Evolutionary conservation across 2,329 filamentous ascomycete species (phyloP).

Genomic region (Talaromyces sp.): DNA sequence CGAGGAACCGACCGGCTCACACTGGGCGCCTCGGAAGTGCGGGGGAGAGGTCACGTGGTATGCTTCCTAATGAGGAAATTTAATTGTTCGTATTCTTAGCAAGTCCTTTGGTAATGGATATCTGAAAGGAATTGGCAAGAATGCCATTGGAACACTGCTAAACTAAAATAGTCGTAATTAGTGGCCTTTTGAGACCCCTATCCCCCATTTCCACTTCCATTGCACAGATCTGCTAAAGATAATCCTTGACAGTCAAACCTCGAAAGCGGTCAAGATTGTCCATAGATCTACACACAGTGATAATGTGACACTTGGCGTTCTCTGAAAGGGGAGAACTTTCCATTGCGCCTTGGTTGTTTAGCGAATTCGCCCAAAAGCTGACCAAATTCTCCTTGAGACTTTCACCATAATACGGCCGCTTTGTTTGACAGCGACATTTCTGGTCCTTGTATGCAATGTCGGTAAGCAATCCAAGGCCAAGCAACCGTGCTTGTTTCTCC

Average conservation of each 20-base stretch:
- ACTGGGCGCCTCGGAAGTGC: neutral
- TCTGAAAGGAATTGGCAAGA: neutral
- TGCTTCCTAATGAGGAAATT: neutral
- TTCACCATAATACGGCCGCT: neutral
- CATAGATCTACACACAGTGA: neutral
- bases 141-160: neutral
- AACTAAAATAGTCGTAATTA: neutral
- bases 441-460: neutral
- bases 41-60: neutral
- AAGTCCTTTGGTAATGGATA: neutral
- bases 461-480: neutral
- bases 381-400: neutral
- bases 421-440: neutral
- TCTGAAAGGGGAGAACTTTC: neutral
- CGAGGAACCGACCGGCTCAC: neutral
- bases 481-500: neutral
- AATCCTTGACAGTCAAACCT: neutral
- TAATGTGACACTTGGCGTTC: accelerated
- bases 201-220: no score
- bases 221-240: neutral
- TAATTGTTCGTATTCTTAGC: no score
- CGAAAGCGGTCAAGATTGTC: neutral
- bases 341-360: no score
- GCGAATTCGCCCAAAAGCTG: neutral
- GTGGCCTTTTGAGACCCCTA: no score